Evolutionary conservation across 148 eudicot species (phyloP).

Genomic region (Vaccinium darrowii): DNA sequence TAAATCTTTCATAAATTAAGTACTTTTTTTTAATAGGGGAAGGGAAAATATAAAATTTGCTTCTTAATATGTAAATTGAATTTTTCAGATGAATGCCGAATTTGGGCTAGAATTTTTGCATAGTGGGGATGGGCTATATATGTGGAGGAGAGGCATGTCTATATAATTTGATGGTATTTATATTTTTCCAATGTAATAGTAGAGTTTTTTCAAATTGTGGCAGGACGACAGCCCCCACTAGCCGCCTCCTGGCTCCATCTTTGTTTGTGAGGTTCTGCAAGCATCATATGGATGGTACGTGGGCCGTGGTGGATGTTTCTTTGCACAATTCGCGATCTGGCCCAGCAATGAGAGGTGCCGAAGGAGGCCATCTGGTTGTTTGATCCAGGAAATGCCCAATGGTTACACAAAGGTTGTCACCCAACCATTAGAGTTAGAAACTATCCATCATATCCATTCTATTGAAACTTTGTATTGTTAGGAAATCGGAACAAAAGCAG

Average conservation of each 20-base stretch:
- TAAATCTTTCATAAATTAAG: too few species aligned
- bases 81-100: constrained; percentile 64
- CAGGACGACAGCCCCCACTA: too few species aligned
- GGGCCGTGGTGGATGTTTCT: constrained; percentile 80
- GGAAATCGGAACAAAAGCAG: too few species aligned
- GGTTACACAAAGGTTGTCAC: constrained; percentile 64
- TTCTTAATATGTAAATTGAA: background rate
- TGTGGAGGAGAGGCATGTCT: too few species aligned
- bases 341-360: constrained; percentile 43
- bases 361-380: constrained; percentile 75
- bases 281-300: constrained; percentile 59
- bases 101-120: too few species aligned
- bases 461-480: background rate
- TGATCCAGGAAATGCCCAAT: constrained; percentile 70
- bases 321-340: constrained; percentile 53
- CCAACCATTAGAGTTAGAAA: background rate
- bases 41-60: background rate
- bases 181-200: too few species aligned
- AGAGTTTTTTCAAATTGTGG: too few species aligned
- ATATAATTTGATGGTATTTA: too few species aligned
- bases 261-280: constrained; percentile 74
- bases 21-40: too few species aligned
- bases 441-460: background rate
- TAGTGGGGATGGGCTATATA: too few species aligned
- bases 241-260: too few species aligned